Evolutionary conservation across 2,329 filamentous ascomycete species (phyloP), one percentile per base, ranked within the genome.

Genomic region (Penicillium sp.): DNA sequence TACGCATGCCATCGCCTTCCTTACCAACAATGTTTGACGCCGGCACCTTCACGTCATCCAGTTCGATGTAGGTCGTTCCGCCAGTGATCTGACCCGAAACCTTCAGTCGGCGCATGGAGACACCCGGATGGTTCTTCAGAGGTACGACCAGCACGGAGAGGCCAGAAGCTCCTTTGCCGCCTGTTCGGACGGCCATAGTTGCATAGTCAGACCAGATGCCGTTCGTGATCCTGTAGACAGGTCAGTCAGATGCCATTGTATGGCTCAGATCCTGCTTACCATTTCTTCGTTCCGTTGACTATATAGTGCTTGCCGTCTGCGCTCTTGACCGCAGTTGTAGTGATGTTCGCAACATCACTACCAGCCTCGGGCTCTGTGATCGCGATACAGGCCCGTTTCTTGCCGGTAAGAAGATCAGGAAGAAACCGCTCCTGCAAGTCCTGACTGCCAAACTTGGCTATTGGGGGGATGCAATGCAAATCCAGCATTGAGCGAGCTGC

Each of bases 341-440:
- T 75, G 54, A 89, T 85, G 58, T 84, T 85, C 6, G 84, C 83
- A 1, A 89, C 86, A 61, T 89, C 86, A 42, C 78, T 82, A 0
- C 86, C 86, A 0, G 85, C 85, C 42, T 80, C 81, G 0, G 86
- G 86, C 62, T 90, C 86, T 0, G 86, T 90, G 57, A 90, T 88
- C 8, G 86, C 86, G 55, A 90, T 88, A 59, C 86, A 89, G 11
- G 75, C 75, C 34, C 85, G 74, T 68, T 82, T 87, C 61, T 75
- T 77, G 6, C 84, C 83, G 0, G 76, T 77, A 10, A 89, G 71
- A 0, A 89, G 72, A 41, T 86, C 83, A 0, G 85, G 85, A 6
- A 89, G 70, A 54, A 85, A 82, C 8, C 76, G 73, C 53, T 84
- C 79, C 65, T 87, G 82, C 22, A 89, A 69, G 55, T 78, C 64